Evolutionary conservation across 2,329 filamentous ascomycete species (phyloP).

Genomic region (Fusarium redolens): DNA sequence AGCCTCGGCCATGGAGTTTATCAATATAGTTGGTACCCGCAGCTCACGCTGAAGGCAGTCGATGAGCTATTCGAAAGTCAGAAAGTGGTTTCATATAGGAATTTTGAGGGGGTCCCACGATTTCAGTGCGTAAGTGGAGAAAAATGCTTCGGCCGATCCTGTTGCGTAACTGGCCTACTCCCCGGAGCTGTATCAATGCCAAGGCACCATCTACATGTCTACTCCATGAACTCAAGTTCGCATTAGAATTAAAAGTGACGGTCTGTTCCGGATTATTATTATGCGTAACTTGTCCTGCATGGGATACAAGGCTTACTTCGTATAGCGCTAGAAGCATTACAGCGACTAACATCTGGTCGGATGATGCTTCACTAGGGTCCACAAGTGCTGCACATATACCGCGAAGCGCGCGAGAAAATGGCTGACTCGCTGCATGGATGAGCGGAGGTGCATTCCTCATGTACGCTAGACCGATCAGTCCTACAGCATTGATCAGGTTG

Average conservation of each 20-base stretch:
- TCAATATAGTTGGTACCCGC: rapidly evolving
- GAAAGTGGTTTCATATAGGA: neutral
- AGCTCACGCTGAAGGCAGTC: neutral
- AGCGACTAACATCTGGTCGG: neutral
- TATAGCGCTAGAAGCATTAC: neutral
- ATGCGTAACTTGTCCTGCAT: rapidly evolving
- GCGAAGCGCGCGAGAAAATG: neutral
- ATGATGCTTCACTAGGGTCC: neutral
- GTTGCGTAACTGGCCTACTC: neutral
- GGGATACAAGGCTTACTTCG: neutral
- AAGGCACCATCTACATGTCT: neutral
- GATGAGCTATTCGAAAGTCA: neutral
- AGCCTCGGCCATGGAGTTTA: neutral
- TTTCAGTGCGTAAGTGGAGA: neutral
- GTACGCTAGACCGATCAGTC: neutral
- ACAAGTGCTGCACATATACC: neutral
- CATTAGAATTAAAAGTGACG: neutral
- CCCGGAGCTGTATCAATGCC: neutral
- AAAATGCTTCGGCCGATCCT: neutral
- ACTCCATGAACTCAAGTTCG: neutral
- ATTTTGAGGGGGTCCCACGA: neutral
- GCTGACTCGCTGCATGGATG: neutral
- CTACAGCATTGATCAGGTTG: neutral
- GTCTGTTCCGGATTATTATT: neutral
- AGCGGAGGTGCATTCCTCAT: neutral